Evolutionary conservation across 2,329 filamentous ascomycete species (phyloP), one percentile per base, ranked within the genome.

Genomic region (Colletotrichum euphorbiae): DNA sequence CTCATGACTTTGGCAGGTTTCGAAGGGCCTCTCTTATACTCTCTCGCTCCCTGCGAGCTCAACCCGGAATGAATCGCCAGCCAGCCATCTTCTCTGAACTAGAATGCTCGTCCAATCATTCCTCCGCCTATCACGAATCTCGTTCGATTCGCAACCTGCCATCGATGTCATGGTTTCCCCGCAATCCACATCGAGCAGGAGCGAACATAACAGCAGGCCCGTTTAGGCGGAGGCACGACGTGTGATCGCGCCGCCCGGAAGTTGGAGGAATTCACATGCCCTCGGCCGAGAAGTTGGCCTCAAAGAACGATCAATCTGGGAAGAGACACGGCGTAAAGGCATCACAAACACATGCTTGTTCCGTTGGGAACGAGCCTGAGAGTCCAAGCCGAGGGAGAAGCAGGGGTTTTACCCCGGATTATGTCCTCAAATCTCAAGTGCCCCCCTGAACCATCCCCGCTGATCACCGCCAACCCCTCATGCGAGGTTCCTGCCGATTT

Each of bases 331-430:
- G 19, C 38, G 36, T 38, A 33, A 45, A 15, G 11, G 24, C 45
- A 52, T 42, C 46, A 13, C 36, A 31, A 40, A 46, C 60, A 67
- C 52, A 58, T 64, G 60, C 59, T 6, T 63, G 28, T n/a, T 42
- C 31, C 6, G 6, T 38, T 15, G 24, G 38, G 12, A 28, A 28
- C 24, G 33, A 33, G 51, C 46, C 38, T 21, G n/a, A 33, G 24
- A 36, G 24, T 58, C 11, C 52, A 57, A 54, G 60, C 60, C 65
- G 60, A 67, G 60, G 24, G 65, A 64, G 45, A 42, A 52, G 60
- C 45, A 58, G 45, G 45, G 60, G 28, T 21, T 42, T 33, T 64
- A 54, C 65, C 60, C 65, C 60, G 1, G 65, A 54, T 67, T 64
- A 3, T 57, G 28, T 2, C 17, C 24, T 38, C 15, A 13, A 24